Evolutionary conservation across 306 rosid species (phyloP).

Genomic region (Begonia loranthoides): DNA sequence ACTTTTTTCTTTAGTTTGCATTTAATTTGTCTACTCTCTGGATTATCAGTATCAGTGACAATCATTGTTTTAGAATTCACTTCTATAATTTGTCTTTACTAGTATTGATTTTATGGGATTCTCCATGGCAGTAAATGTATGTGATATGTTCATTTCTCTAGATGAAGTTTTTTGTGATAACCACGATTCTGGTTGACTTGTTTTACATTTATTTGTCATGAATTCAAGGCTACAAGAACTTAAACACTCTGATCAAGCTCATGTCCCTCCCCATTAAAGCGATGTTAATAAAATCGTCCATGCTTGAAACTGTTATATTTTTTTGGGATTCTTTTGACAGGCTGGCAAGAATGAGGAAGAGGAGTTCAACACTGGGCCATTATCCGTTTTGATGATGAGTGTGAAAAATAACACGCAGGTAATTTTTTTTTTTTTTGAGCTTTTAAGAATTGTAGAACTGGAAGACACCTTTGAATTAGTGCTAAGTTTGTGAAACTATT

Average conservation of each 20-base stretch:
- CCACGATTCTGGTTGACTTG: no score
- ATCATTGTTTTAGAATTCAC: no score
- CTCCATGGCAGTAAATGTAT: neutral
- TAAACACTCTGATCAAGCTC: no score
- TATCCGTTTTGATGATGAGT: conserved; percentile 88
- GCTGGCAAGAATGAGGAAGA: conserved; percentile 60
- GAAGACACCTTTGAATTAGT: no score
- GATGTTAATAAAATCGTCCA: no score
- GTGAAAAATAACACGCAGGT: conserved; percentile 91
- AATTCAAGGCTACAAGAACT: no score
- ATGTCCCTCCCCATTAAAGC: neutral
- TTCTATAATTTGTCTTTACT: no score
- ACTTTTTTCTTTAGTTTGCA: neutral
- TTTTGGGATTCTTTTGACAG: conserved; percentile 10
- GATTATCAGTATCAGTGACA: neutral
- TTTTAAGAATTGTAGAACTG: no score
- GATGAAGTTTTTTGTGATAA: neutral
- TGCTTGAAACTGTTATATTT: no score
- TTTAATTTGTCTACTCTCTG: neutral
- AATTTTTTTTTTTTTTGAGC: neutral
- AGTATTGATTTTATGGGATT: no score
- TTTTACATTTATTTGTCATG: no score
- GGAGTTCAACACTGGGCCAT: conserved; percentile 86
- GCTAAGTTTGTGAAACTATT: no score
- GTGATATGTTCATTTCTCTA: neutral